These are phyloP conservation scores for Discostella stelligera DNA, from an alignment of 352 stramenopile species.

Conservation along the genomic window DNA sequence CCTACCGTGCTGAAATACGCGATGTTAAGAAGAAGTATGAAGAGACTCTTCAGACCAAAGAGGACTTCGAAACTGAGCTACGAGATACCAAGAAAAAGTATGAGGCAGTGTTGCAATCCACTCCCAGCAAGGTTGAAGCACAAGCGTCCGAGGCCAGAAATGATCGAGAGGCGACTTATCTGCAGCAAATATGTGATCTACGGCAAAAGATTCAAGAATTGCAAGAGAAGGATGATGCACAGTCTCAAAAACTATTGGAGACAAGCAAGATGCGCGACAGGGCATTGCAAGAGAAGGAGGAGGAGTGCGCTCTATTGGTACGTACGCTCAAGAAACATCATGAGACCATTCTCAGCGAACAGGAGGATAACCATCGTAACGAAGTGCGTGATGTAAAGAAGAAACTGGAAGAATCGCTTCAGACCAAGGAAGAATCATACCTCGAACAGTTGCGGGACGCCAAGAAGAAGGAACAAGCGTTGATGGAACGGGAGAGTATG, in stretches of 20 bases:
- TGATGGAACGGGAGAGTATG: conserved; percentile 25
- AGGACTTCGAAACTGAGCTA: no score
- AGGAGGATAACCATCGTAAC: conserved; percentile 25
- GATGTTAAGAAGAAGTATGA: conserved; percentile 28
- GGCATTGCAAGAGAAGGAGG: conserved; percentile 23
- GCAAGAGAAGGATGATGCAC: conserved; percentile 22
- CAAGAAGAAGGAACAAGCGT: conserved; percentile 32
- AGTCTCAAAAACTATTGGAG: conserved; percentile 23
- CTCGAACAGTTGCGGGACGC: conserved; percentile 26
- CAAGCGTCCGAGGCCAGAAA: conserved; percentile 22
- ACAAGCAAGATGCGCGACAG: not conserved
- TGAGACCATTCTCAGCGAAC: conserved; percentile 31
- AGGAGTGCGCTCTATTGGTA: conserved; percentile 25
- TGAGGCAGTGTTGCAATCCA: no score
- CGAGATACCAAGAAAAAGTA: no score
- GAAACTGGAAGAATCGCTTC: conserved; percentile 12
- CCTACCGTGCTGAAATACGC: conserved; percentile 24
- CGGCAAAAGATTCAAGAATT: conserved; percentile 29
- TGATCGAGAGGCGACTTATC: conserved; percentile 35
- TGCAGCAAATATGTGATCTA: conserved; percentile 25
- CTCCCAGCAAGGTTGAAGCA: no score
- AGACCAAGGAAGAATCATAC: conserved; percentile 32
- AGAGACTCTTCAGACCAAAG: not conserved
- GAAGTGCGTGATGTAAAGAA: conserved; percentile 37
- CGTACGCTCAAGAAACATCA: conserved; percentile 38